Base-by-base conservation (phyloP, 345 rosid genomes). In the Adansonia digitata region DNA sequence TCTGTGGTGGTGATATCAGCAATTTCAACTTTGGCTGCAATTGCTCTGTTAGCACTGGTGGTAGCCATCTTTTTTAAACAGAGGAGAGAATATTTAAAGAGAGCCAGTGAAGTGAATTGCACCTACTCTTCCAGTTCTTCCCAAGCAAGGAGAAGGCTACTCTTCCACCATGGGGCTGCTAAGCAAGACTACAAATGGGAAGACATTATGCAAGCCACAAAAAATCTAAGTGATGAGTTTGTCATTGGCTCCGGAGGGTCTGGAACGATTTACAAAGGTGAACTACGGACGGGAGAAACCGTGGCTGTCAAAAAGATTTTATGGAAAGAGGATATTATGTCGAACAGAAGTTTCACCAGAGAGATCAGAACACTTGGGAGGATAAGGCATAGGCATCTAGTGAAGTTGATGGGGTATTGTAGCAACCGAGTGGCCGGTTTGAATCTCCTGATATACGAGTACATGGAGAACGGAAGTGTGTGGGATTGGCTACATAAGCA, bases 211-310 rank as follows among this genome's bases (percentile, higher is more conserved):
- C 85, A 82, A 77, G 96, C 97, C 45, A 95, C 99, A 0, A 43
- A 87, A 68, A 86, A 89, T 65, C 85, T 95, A 5, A 89, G 89
- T 17, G 92, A 95, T 0, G 93, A 91, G 80, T 93, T 86, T 78
- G 81, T 93, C 73, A 91, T 95, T 22, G 99, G 99, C 39, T 90
- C 93, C 1, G 99, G 97, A 73, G 98, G 99, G 39, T 93, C 98
- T 0, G 99, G 99, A 62, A 95, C 84, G 75, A 69, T 95, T 60
- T 93, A 89, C 86, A 86, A 81, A 82, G 97, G 90, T 4, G 98
- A 89, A 63, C 72, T 95, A 65, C 71, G 72, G n/a, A 79, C 73
- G 0, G 97, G 97, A 74, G 90, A 88, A 76, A 89, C 85, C 0
- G 87, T 95, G 40, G 99, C 99, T 31, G 92, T 93, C 5, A 93